Evolutionary conservation across 2,329 filamentous ascomycete genomes (phyloP), one percentile per base, ranked within the genome.

Genomic region (Stachybotrys elegans): DNA sequence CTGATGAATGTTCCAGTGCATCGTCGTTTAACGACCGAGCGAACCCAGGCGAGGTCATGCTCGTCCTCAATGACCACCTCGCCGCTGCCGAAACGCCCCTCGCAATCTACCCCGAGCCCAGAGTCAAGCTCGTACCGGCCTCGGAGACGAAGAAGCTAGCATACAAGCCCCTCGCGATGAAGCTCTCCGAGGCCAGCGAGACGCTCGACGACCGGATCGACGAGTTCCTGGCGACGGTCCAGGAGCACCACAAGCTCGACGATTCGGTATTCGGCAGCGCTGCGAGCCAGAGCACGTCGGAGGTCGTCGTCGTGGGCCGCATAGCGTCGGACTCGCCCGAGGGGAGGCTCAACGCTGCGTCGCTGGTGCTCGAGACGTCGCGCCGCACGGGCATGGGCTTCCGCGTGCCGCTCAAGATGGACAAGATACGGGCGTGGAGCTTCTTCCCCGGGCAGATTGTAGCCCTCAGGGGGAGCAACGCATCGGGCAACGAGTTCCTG

Each of bases 361-460:
- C 89, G 2, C 68, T 97, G 16, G 84, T 96, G 4, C 75, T 98
- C 2, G 93, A 98, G 67, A 92, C 86, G 17, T 95, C 90, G 20
- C 76, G 92, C 53, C 77, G 88, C 22, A 88, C 82, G 54, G 93
- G 93, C 27, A 88, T 85, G 51, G 93, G 91, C 5, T 71, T 88
- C 45, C 79, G 93, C 46, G 79, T 96, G 22, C 87, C 89, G 5
- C 66, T 98, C 16, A 88, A 88, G 51, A 71, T 96, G 45, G 78
- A 85, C 48, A 76, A 76, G 3, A 63, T 95, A 2, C 69, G 73
- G 22, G 51, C 77, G 2, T 93, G 86, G 66, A 85, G 88, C 59
- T 88, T 97, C 70, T 97, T 97, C 61, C 93, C 92, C 0, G 93
- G 93, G 6, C 91, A 97, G 60, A 89, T 97, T 42, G 88, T 95